Conservation (phyloP, 768 basidiomycete genomes). For the Mycena albidolilacea region DNA sequence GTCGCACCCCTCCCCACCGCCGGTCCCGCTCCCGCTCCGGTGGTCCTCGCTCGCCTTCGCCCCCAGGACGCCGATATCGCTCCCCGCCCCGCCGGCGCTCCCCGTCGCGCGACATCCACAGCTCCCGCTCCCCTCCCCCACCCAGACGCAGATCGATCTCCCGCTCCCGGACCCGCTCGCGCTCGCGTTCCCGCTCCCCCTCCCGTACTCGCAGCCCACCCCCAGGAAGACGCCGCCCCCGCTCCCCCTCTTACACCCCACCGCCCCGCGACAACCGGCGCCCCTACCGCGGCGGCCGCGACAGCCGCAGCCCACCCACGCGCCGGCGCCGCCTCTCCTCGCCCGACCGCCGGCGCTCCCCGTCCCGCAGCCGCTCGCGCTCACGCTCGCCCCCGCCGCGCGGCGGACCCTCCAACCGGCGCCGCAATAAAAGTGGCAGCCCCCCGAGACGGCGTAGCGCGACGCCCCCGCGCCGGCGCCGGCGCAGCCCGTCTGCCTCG, state of each 20-base stretch:
- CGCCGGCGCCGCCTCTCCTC: slow-evolving; percentile 62
- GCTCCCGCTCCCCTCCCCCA: slow-evolving; percentile 54
- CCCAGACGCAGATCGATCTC: slow-evolving; percentile 42
- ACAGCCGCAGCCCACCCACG: slow-evolving; percentile 71
- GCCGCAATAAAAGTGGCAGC: slow-evolving; percentile 43
- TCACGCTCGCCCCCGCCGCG: slow-evolving; percentile 53
- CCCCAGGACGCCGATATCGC: slow-evolving; percentile 56
- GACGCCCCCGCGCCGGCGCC: slow-evolving; percentile 49
- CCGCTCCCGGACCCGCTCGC: slow-evolving; percentile 45
- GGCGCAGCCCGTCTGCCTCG: slow-evolving; percentile 51
- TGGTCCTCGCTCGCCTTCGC: slow-evolving; percentile 44
- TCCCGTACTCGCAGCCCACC: slow-evolving; percentile 46
- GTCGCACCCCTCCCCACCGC: slow-evolving; percentile 64
- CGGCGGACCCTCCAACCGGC: slow-evolving; percentile 42
- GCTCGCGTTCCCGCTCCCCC: slow-evolving; percentile 45
- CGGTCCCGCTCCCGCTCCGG: slow-evolving; percentile 54
- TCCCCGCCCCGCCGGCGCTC: slow-evolving; percentile 61
- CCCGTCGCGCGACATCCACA: slow-evolving; percentile 51
- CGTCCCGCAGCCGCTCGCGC: slow-evolving; percentile 54
- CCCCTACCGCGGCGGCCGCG: slow-evolving; percentile 45
- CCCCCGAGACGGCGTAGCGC: slow-evolving; percentile 52
- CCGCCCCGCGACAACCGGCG: slow-evolving; percentile 61
- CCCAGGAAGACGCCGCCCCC: slow-evolving; percentile 60
- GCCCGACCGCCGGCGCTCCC: slow-evolving; percentile 24
- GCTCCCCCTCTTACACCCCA: slow-evolving; percentile 58